Evolutionary conservation across 2,329 filamentous ascomycete species (phyloP).

Genomic region (Coniochaeta sp.): DNA sequence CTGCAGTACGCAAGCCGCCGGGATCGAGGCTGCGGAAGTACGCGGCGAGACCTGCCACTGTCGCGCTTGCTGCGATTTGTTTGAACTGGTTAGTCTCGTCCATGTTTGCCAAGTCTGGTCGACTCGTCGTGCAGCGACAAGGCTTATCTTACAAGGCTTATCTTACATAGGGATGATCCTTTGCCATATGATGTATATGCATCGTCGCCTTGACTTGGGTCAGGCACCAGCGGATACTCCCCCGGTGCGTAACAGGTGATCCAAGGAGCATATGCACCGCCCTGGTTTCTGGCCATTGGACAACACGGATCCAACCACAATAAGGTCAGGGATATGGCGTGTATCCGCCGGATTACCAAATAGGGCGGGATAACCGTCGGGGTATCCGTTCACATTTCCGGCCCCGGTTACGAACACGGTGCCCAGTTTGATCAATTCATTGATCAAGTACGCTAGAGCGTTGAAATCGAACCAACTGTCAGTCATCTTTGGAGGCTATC

Average conservation of each 20-base stretch:
- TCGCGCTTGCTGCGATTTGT: neutral
- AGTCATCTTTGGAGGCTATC: too few relatives aligned
- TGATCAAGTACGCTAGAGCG: neutral
- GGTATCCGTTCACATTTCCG: neutral
- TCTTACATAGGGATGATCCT: neutral
- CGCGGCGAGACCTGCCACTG: slow-evolving; percentile 4
- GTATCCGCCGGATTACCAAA: slow-evolving; percentile 1
- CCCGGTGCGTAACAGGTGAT: slow-evolving; percentile 1
- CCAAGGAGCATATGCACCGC: neutral
- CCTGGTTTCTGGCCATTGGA: neutral
- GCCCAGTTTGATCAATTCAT: neutral
- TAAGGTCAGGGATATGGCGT: slow-evolving; percentile 3
- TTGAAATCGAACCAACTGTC: too few relatives aligned
- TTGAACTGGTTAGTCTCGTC: too few relatives aligned
- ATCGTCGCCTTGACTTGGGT: neutral
- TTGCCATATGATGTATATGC: neutral
- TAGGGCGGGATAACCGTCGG: slow-evolving; percentile 4
- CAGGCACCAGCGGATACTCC: neutral
- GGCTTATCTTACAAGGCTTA: too few relatives aligned
- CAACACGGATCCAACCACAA: neutral
- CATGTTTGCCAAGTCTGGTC: too few relatives aligned
- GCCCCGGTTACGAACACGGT: neutral
- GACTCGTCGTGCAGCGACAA: too few relatives aligned
- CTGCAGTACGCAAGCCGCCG: neutral
- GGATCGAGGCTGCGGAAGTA: slow-evolving; percentile 6